Conservation (phyloP, 768 basidiomycete species). For the Hypholoma sublateritium region DNA sequence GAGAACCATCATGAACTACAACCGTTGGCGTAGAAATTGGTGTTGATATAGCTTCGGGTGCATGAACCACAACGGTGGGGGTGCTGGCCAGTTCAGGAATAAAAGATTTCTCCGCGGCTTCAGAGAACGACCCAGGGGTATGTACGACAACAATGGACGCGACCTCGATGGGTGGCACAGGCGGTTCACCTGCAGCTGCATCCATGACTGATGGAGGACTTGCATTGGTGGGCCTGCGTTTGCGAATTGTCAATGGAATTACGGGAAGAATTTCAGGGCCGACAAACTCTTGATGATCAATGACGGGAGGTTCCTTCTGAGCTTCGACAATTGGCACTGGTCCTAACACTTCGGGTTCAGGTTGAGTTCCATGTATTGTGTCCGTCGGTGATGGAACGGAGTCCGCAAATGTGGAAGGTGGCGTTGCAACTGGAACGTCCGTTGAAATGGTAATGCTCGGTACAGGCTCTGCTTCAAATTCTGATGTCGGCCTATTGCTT, state of each 20-base stretch:
- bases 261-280: slow-evolving; percentile 5
- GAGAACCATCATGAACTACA: neutral
- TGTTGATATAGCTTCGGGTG: neutral
- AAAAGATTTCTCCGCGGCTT: neutral
- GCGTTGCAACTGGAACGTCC: slow-evolving; percentile 4
- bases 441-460: slow-evolving; percentile 18
- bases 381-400: neutral
- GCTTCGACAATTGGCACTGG: neutral
- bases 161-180: neutral
- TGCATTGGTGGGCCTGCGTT: slow-evolving; percentile 5
- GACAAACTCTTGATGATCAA: neutral
- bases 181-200: neutral
- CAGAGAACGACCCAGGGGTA: neutral
- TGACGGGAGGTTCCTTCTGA: neutral
- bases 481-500: neutral
- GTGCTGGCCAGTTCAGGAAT: too few species aligned
- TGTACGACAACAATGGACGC: neutral
- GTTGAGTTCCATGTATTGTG: neutral
- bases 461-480: slow-evolving; percentile 5
- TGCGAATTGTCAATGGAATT: slow-evolving; percentile 10
- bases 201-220: neutral
- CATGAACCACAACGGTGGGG: neutral
- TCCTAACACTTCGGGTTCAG: neutral
- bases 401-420: neutral
- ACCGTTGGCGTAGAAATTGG: too few species aligned